phyloP scores from a whole-genome alignment of 805 yeast species.

The Maudiozyma saulgeensis region DNA sequence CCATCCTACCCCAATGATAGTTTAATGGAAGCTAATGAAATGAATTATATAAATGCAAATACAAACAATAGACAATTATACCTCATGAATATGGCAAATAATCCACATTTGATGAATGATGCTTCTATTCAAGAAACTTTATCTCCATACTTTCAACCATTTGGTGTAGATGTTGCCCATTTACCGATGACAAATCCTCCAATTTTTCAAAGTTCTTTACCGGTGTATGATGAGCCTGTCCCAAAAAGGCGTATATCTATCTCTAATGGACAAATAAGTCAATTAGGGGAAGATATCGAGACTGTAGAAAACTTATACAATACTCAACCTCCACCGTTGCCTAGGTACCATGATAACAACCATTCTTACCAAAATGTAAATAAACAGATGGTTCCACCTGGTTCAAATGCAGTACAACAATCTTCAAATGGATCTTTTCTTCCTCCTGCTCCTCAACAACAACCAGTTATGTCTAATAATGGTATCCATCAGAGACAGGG shows the following conservation, averaged over 20 bases:
- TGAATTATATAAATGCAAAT: neutral
- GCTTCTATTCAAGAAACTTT: conserved; percentile 29
- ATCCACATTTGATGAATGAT: conserved; percentile 24
- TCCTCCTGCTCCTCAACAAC: neutral
- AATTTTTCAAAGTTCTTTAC: conserved; percentile 36
- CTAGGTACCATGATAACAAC: neutral
- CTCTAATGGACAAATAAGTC: conserved; percentile 80
- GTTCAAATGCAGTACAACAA: neutral
- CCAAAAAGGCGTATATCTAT: conserved; percentile 58
- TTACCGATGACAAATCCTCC: conserved; percentile 39
- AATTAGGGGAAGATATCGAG: conserved; percentile 39
- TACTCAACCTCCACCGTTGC: conserved; percentile 24
- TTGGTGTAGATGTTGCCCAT: conserved; percentile 36
- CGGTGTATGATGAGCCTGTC: conserved; percentile 22
- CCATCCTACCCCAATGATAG: too few relatives aligned
- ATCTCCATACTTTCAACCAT: conserved; percentile 36
- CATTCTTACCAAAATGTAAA: neutral
- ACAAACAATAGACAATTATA: conserved; percentile 8
- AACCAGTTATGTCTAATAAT: neutral
- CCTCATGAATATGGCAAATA: conserved; percentile 12
- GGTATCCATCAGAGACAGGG: neutral
- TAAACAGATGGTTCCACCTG: neutral
- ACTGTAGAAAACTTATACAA: conserved; percentile 32
- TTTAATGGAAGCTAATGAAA: neutral
- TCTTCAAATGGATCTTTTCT: neutral